Evolutionary conservation across 2,329 filamentous ascomycete species (phyloP).

Genomic region (Colletotrichum acutatum): DNA sequence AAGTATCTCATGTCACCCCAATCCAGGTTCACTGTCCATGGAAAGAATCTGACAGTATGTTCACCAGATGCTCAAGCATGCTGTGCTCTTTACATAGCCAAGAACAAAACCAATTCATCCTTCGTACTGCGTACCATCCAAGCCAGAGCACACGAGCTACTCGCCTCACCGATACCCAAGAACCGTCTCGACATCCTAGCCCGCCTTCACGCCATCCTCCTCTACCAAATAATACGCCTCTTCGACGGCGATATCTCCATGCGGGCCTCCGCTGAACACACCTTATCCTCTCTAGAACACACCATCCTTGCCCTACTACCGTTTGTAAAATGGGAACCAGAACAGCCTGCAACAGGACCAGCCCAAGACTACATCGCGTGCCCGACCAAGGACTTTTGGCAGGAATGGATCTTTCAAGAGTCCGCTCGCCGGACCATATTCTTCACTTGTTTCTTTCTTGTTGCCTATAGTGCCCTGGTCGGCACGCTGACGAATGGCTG

Average conservation of each 20-base stretch:
- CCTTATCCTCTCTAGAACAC: slow-evolving; percentile 45
- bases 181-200: slow-evolving; percentile 47
- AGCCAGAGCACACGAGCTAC: slow-evolving; percentile 54
- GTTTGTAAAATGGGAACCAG: slow-evolving; percentile 46
- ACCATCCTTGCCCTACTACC: slow-evolving; percentile 46
- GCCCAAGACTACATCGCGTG: slow-evolving; percentile 50
- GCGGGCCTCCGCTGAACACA: slow-evolving; percentile 44
- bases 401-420: slow-evolving; percentile 63
- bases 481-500: slow-evolving; percentile 41
- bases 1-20: background rate
- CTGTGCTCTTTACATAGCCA: slow-evolving; percentile 63
- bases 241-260: slow-evolving; percentile 55
- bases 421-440: slow-evolving; percentile 63
- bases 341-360: slow-evolving; percentile 28
- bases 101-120: slow-evolving; percentile 57
- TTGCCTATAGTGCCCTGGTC: slow-evolving; percentile 49
- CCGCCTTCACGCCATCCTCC: slow-evolving; percentile 53
- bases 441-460: slow-evolving; percentile 57
- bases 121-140: slow-evolving; percentile 62
- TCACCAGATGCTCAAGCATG: slow-evolving; percentile 60
- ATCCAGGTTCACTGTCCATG: too few relatives aligned
- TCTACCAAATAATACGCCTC: slow-evolving; percentile 58
- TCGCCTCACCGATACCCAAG: slow-evolving; percentile 46
- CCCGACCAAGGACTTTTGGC: slow-evolving; percentile 58
- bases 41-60: background rate